Base-by-base conservation (phyloP, 73 alveolate species). In the Stentor coeruleus region DNA sequence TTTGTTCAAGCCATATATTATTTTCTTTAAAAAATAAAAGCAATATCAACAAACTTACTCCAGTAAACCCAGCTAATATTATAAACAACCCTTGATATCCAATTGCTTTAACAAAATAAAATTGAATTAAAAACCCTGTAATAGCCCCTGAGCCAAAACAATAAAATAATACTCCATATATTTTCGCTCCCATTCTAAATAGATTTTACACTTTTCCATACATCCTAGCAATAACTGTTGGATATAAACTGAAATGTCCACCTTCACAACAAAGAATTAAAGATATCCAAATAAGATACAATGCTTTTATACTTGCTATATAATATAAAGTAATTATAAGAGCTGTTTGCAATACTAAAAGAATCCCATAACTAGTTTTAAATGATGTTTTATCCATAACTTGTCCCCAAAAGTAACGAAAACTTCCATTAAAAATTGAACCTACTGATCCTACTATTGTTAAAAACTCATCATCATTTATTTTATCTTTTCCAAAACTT, bases 391-490 rank as follows among this genome's bases (percentile, higher is more conserved):
- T 82, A 66, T 90, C 95, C 11, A 58, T 35, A 3, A 81, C 30
- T 31, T 58, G 75, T 0, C 92, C 88, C 92, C 95, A 89, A 60
- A 86, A 81, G 3, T 86, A 35, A 36, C 95, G 58, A 15, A 87
- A 82, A 20, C 59, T 15, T 20, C 95, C 95, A 82, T 86, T 86
- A 39, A 74, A 38, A 3, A 81, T 49, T 3, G 88, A 49, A 3
- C 92, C 92, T 3, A 86, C 41, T 3, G 95, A 85, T 31, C 95
- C 95, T 35, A 89, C 93, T 3, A 86, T 35, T 14, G 96, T 80
- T 6, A 90, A 58, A 26, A 82, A 74, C 3, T 74, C 30, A 76
- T 90, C 96, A 74, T 90, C 90, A 30, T 35, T 11, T 0, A 82
- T 57, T 6, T 39, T 38, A 35, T 74, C 39, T 3, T 38, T 74